Conservation (phyloP, 2,329 filamentous ascomycete species). For the Pseudogymnoascus sp. region DNA sequence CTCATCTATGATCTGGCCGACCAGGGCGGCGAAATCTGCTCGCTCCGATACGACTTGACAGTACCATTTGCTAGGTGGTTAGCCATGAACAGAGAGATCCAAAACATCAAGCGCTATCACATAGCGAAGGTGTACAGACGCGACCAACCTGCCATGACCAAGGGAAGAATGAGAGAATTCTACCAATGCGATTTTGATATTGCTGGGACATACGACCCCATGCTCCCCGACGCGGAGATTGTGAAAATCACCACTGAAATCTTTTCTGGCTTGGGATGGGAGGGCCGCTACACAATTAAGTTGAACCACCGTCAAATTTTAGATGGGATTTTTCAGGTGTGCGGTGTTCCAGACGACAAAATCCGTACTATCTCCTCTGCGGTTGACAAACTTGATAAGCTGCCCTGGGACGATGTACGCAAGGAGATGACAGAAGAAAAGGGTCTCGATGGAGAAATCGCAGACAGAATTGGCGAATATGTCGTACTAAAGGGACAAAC, state of each 20-base stretch:
- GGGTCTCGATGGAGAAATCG: constrained; percentile 64
- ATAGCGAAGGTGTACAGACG: constrained; percentile 85
- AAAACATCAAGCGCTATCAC: constrained; percentile 87
- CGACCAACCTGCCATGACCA: constrained; percentile 78
- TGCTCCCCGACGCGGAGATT: constrained; percentile 89
- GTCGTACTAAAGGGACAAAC: constrained; percentile 68
- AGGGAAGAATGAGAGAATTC: constrained; percentile 90
- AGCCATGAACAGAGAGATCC: constrained; percentile 72
- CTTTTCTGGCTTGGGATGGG: constrained; percentile 70
- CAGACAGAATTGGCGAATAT: constrained; percentile 80
- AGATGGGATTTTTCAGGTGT: constrained; percentile 85
- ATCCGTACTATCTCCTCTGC: constrained; percentile 84
- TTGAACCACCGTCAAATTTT: constrained; percentile 92
- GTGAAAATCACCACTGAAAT: constrained; percentile 77
- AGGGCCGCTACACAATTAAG: constrained; percentile 65
- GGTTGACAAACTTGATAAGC: constrained; percentile 93
- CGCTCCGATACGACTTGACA: constrained; percentile 77
- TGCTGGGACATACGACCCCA: constrained; percentile 76
- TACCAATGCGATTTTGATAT: constrained; percentile 98
- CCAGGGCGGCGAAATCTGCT: constrained; percentile 78
- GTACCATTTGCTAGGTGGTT: constrained; percentile 88
- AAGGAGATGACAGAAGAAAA: constrained; percentile 93
- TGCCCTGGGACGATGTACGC: constrained; percentile 80
- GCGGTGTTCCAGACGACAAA: constrained; percentile 79
- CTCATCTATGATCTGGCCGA: constrained; percentile 86